Base-by-base conservation (phyloP, 1,284 basidiomycete species). In the Cutaneotrichosporon spelunceum region DNA sequence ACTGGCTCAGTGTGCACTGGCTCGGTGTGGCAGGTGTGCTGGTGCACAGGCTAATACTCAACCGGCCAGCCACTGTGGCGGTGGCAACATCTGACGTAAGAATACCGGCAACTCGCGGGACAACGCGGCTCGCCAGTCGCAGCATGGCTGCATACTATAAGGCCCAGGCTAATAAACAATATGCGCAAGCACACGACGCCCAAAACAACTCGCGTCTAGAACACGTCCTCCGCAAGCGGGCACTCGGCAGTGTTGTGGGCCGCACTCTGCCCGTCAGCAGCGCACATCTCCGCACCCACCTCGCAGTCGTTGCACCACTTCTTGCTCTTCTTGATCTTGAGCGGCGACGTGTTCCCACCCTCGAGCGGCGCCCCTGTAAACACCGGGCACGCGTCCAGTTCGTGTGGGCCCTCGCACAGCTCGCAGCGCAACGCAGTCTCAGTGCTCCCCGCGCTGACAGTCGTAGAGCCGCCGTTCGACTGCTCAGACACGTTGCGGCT, bases 291-390 rank as follows among this genome's bases (percentile, higher is more conserved):
- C 14, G 7, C 24, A 73, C 76, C 65, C 62, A 77, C 75, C 66
- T 76, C 75, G 69, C 78, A 79, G 65, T 79, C 77, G 21, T 72
- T 71, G 68, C 78, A 79, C 67, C 72, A 78, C 53, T 70, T 73
- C 30, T 70, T 72, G 23, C 59, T 56, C 62, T 65, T 66, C 59
- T 69, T 71, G 27, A 57, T 56, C 29, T 61, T 58, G 48, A 63
- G 52, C 5, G 73, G 69, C 42, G 65, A 66, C 6, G 62, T 60
- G 33, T 10, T 21, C 10, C 23, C 52, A 8, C 33, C 34, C 39
- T 61, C 63, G 49, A 66, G 56, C 47, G 69, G 61, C 50, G 72
- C 72, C 2, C 75, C 75, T 0, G 70, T 69, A 60, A 75, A 76
- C n/a, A 77, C 70, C 26, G 75, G 76, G 68, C 78, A 79, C 39